Base-by-base conservation (phyloP, 225 moss, liverwort and hornwort species). In the Lunularia cruciata region DNA sequence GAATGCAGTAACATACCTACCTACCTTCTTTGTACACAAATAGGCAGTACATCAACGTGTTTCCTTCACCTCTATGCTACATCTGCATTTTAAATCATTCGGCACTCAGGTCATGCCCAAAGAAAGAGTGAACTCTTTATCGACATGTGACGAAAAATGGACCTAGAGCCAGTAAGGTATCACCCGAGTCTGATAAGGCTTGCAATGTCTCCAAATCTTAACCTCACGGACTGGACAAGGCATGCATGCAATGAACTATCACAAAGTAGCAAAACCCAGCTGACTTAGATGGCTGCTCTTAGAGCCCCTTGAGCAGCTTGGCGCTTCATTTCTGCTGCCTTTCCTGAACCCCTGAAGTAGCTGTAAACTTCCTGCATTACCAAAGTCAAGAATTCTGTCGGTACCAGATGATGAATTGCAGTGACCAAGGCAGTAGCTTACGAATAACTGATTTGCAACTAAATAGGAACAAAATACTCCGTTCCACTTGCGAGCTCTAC, bases 261-360 rank as follows among this genome's bases (percentile, higher is more conserved):
- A 38, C 49, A 14, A 23, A 58, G 32, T 13, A 19, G 15, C 38
- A 55, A 48, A 38, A 20, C 43, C 65, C 36, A 38, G 46, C 52
- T 54, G 40, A 70, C 68, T 45, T 83, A 96, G 53, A 92, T 84
- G 25, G 92, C 69, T 46, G 95, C 84, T 83, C 92, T 90, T 48
- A 96, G 79, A 47, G 90, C 90, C 75, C 82, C 73, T 73, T 84
- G 85, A 11, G 84, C 88, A 69, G 87, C 92, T 75, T 90, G 82
- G 32, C 90, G 90, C 86, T 73, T 92, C 62, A 88, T 78, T 66
- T 95, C 90, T 28, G 92, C 92, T 58, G 84, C 88, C 75, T 88
- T 86, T 51, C 95, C 95, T 52, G 92, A 90, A 70, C 95, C 95
- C 76, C 95, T 86, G 45, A 95, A 92, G 79, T 95, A 95, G 54